Base-by-base conservation (phyloP, 768 basidiomycete genomes). In the Pleurotus pulmonarius region DNA sequence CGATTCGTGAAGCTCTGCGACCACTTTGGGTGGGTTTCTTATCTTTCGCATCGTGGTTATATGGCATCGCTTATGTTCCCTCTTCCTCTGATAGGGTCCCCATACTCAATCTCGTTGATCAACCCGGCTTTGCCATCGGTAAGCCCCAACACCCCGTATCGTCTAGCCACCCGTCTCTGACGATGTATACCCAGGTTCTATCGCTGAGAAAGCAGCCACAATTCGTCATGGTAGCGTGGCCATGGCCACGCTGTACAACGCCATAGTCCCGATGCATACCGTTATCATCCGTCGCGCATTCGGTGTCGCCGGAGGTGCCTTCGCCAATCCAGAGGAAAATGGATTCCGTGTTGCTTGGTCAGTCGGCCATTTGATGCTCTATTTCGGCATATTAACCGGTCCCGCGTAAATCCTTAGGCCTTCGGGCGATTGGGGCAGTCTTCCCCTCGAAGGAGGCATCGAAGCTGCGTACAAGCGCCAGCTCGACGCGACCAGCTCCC, bases 391-490 rank as follows among this genome's bases (percentile, higher is more conserved):
- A 34, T 34, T 34, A 9, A 34, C 9, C 11, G 29, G 29, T 8
- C 29, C 29, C 29, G 29, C 29, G 29, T 15, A 15, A 20, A 18
- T 18, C 6, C 16, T 22, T 45, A 75, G 73, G 74, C 73, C 73
- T 25, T 76, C 74, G 3, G 73, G 73, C 1, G 74, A 75, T 58
- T 75, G 73, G 74, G 74, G 73, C 38, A 73, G 70, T 55, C 65
- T 76, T 26, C 74, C 74, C 3, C 61, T 76, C 8, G 74, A 74
- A 64, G 74, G 73, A 20, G 73, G 74, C 2, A 70, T 75, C 16
- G 73, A 76, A 65, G 73, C 74, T 9, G 74, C 73, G 0, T 75
- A 74, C 56, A 75, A 75, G 43, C 71, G 74, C 22, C 69, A 72
- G 51, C 63, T 75, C 0, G 71, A 75, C 25, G 58, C 65, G 15